Base-by-base conservation (phyloP, 2,329 filamentous ascomycete genomes). In the Cladorrhinum sp. region DNA sequence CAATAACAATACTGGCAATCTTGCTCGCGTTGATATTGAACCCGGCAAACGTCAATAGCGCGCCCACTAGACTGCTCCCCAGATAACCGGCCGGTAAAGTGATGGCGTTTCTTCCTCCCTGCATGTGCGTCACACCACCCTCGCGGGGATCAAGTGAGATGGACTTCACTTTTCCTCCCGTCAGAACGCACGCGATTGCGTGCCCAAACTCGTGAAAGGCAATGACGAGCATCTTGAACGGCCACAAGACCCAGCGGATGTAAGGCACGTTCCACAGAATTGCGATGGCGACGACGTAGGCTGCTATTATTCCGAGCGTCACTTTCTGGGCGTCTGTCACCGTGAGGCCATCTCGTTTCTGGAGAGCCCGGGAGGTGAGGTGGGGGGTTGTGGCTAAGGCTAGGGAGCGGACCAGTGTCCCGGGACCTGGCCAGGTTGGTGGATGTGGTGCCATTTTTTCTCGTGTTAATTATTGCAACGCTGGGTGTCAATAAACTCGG, bases 211-310 rank as follows among this genome's bases (percentile, higher is more conserved):
- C 90, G 75, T 93, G 90, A 73, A 92, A 93, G 38, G 90, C 90
- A 65, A 93, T 92, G 55, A 91, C 88, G 20, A 93, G 81, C 89
- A 92, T 92, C 86, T 93, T 93, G 78, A 93, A 92, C 3, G 90
- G 90, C 89, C 89, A 93, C 36, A 93, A 76, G 1, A 88, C 80
- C 80, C 85, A 88, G 59, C 84, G 81, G n/a, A 93, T 75, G 72
- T 91, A 91, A 1, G 90, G 90, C 1, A 92, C 73, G 74, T 92
- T 92, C 90, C 90, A 93, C 2, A 93, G 77, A 48, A 93, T 78
- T 3, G 88, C 89, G 65, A 93, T 93, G 51, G 81, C 81, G 18
- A 91, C 88, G 2, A 89, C 81, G 73, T 92, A 92, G 36, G 80
- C 86, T 8, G 75, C 87, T 58, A 70, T 70, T 45, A 91, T 78